Conservation (phyloP, 768 basidiomycete genomes). For the Leccinum fibrillosum region DNA sequence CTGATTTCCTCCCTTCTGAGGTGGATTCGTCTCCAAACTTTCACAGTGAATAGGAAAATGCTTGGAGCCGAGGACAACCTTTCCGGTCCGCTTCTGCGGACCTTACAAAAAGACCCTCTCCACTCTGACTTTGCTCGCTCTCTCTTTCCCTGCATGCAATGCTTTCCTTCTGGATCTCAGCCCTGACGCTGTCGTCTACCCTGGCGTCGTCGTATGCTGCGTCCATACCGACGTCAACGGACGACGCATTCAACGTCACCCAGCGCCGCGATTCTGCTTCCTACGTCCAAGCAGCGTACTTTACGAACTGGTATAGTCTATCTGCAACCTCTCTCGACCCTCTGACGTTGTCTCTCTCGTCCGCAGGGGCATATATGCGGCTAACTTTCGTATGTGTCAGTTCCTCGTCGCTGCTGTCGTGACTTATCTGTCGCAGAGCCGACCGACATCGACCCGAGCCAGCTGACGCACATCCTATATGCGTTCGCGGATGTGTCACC, state of each 20-base stretch:
- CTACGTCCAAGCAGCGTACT: slow-evolving; percentile 35
- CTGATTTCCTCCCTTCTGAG: slow-evolving; percentile 7
- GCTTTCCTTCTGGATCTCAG: background rate
- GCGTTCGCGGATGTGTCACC: slow-evolving; percentile 74
- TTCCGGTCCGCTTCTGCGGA: slow-evolving; percentile 7
- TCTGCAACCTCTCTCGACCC: background rate
- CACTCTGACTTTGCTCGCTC: background rate
- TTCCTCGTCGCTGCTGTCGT: background rate
- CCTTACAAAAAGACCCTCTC: slow-evolving; percentile 16
- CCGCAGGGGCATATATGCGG: slow-evolving; percentile 54
- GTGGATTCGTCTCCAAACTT: slow-evolving; percentile 11
- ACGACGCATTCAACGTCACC: background rate
- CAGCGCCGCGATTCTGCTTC: slow-evolving; percentile 13
- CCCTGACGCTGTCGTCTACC: slow-evolving; percentile 7
- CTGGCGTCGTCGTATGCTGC: slow-evolving; percentile 11
- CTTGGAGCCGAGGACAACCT: slow-evolving; percentile 14
- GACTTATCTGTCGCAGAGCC: slow-evolving; percentile 45
- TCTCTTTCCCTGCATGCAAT: slow-evolving; percentile 1
- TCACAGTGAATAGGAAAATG: slow-evolving; percentile 7
- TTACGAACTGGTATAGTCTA: slow-evolving; percentile 33
- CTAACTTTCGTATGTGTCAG: slow-evolving; percentile 53
- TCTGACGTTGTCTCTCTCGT: background rate
- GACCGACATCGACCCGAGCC: slow-evolving; percentile 52
- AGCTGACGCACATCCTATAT: slow-evolving; percentile 76
- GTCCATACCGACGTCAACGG: slow-evolving; percentile 6